Evolutionary conservation across 495 filamentous ascomycete genomes (phyloP), one percentile per base, ranked within the genome.

Genomic region (Aspergillus hancockii): DNA sequence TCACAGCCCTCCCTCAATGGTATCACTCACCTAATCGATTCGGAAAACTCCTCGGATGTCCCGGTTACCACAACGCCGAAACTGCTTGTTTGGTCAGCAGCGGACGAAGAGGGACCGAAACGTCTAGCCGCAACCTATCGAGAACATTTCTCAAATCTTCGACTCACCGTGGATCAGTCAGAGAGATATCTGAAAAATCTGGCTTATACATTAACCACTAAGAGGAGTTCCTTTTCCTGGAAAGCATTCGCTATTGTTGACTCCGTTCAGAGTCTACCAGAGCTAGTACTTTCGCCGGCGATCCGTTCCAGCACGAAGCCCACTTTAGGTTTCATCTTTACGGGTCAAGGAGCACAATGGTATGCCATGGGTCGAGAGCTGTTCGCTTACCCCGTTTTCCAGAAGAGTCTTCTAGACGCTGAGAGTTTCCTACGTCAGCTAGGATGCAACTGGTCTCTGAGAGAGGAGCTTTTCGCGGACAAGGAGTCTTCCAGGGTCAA

Each of bases 331-430:
- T 67, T 68, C 38, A 59, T 70, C 0, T 77, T 77, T 50, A 75
- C 71, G 0, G 74, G 74, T 13, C 73, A 75, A 43, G 73, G 74
- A 4, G 71, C 70, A 8, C 70, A 77, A 19, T 73, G 69, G 36
- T 49, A 62, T 7, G 59, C 57, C 0, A 77, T 77, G 74, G 74
- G 73, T 0, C 56, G 59, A 28, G 66, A 72, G 25, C 60, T 77
- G 8, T 53, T 70, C 32, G 14, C 45, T 1, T 72, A 72, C 36
- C 58, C 64, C 0, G 66, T 74, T 0, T 78, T 76, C 56, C 49
- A 46, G 19, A 28, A 56, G 7, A 64, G 62, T 4, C 28, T 76
- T 21, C 58, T 67, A 22, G 63, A 63, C 3, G 67, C 71, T 7
- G 61, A 64, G 0, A 49, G 68, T 10, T 67, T 67, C 21, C 61